Evolutionary conservation across 495 filamentous ascomycete genomes (phyloP).

Genomic region (Penicillium coprophilum): DNA sequence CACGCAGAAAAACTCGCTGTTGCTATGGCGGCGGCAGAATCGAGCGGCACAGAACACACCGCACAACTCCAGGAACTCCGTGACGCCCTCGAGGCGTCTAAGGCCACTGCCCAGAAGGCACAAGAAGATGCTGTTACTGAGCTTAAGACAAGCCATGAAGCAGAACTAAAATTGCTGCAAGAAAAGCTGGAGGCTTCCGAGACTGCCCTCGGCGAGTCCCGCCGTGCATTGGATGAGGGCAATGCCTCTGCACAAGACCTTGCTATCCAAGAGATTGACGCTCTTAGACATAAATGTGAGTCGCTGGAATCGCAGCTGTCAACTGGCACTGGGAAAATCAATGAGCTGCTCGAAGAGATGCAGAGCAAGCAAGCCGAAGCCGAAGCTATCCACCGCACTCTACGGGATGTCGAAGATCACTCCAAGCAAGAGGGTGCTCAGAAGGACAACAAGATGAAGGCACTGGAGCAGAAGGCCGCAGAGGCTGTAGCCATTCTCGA

Average conservation of each 20-base stretch:
- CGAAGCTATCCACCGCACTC: conserved; percentile 37
- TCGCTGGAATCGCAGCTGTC: conserved; percentile 41
- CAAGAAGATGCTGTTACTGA: conserved; percentile 35
- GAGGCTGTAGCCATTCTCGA: conserved; percentile 37
- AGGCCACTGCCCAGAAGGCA: conserved; percentile 35
- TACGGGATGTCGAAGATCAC: conserved; percentile 36
- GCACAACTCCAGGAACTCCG: conserved; percentile 43
- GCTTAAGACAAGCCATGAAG: conserved; percentile 39
- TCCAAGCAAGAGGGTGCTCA: conserved; percentile 39
- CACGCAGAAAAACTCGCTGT: conserved; percentile 40
- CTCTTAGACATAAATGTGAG: conserved; percentile 42
- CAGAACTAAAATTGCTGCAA: conserved; percentile 34
- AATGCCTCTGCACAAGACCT: conserved; percentile 36
- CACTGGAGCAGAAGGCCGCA: conserved; percentile 37
- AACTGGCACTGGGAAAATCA: conserved; percentile 39
- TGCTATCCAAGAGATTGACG: conserved; percentile 44
- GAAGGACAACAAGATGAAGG: conserved; percentile 34
- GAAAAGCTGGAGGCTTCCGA: conserved; percentile 38
- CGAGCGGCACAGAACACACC: conserved; percentile 32
- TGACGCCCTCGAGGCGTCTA: conserved; percentile 40
- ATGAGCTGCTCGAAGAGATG: conserved; percentile 43
- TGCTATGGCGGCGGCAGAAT: conserved; percentile 38
- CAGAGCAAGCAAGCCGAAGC: conserved; percentile 42
- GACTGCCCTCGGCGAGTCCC: conserved; percentile 34
- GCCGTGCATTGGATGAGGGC: conserved; percentile 40